Evolutionary conservation across 2,329 filamentous ascomycete genomes (phyloP).

Genomic region (Tolypocladium capitatum): DNA sequence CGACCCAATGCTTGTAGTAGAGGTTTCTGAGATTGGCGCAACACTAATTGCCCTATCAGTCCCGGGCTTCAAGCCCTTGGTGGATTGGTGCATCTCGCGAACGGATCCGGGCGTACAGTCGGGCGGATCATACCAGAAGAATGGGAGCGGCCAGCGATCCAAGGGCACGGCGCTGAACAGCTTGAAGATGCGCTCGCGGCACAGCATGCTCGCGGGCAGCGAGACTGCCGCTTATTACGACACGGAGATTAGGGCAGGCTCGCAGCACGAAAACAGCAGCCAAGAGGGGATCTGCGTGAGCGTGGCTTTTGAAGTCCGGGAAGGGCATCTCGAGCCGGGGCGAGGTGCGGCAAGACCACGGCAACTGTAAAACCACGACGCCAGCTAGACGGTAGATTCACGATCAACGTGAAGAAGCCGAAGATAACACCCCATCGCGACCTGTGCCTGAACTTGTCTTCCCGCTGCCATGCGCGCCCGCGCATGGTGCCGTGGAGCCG

Average conservation of each 20-base stretch:
- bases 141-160: slow-evolving; percentile 8
- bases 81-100: slow-evolving; percentile 20
- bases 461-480: too few species aligned
- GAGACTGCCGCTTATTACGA: slow-evolving; percentile 12
- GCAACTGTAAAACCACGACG: not conserved
- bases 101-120: slow-evolving; percentile 10
- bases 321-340: slow-evolving; percentile 7
- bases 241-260: slow-evolving; percentile 8
- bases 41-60: slow-evolving; percentile 37
- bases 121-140: slow-evolving; percentile 12
- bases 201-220: slow-evolving; percentile 13
- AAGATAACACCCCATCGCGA: not conserved
- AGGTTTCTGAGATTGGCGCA: slow-evolving; percentile 35
- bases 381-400: too few species aligned
- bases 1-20: slow-evolving; percentile 33
- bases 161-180: slow-evolving; percentile 16
- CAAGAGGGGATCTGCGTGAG: slow-evolving; percentile 21
- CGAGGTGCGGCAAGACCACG: not conserved
- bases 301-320: slow-evolving; percentile 22
- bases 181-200: slow-evolving; percentile 16
- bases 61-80: slow-evolving; percentile 34
- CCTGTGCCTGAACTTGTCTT: too few species aligned
- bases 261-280: slow-evolving; percentile 11
- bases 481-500: not conserved
- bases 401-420: not conserved